Evolutionary conservation across 495 filamentous ascomycete genomes (phyloP), one percentile per base, ranked within the genome.

Genomic region (Margaritispora aquatica): DNA sequence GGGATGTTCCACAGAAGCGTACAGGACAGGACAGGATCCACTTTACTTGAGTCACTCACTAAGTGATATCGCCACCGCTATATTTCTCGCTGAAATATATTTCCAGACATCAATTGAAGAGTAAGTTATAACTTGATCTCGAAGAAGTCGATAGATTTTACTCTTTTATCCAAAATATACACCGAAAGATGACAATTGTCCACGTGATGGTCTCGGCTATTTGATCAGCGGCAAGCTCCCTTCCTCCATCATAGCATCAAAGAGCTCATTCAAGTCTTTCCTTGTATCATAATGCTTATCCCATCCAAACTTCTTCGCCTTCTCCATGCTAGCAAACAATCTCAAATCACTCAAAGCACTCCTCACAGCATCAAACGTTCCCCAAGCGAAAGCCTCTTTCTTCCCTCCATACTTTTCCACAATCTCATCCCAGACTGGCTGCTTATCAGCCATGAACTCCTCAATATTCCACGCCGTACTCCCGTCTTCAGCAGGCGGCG

Each of bases 391-490:
- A 3, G 38, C 4, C 15, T 44, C 38, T n/a, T 2, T 44, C 38
- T n/a, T 44, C 15, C 38, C 38, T 17, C 38, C 38, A 44, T 44
- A 44, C 15, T 2, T 44, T 2, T 44, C 15, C 15, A 44, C 38
- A 49, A 73, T 54, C 1, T 22, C 17, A 29, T 70, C 69, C 71
- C 71, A 73, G 1, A 69, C 57, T 2, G 23, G 31, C 7, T 57
- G 54, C 59, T 73, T 73, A 52, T 68, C 69, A 31, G 64, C 10
- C 38, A 44, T 44, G 15, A 44, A 44, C 62, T 0, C 66, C 67
- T 69, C 71, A 71, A 26, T 70, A 60, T 2, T 57, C 55, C 63
- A 73, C 64, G 68, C 71, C 70, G 20, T 71, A 58, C 1, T 57
- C 55, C 63, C 70, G 63, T 36, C 23, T 36, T 57, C 41, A 15